Base-by-base conservation (phyloP, 306 rosid species). In the Castanea crenata region DNA sequence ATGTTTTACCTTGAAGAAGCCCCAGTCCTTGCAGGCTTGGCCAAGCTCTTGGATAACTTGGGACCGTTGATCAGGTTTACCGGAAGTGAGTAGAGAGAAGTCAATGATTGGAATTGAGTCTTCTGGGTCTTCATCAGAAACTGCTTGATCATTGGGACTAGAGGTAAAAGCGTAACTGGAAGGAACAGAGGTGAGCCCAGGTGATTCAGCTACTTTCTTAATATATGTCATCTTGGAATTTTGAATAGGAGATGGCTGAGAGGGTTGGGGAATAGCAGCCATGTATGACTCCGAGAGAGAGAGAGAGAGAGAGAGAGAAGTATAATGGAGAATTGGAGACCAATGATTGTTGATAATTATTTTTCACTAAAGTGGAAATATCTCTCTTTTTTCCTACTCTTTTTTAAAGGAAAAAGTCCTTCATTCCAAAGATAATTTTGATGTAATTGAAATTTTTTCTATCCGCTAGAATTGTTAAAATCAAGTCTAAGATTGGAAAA, bases 1-100 rank as follows among this genome's bases (percentile, higher is more conserved):
- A 64, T 57, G 6, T 20, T n/a, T 71, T 55, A 87, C 89, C 83
- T 83, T 69, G 87, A 89, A 89, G 78, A 83, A 83, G 25, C 89
- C 90, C 90, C 92, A 89, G 5, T 89, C 78, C 0, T 85, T 54
- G 61, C 90, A 89, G 44, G 87, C 89, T 23, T 76, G 68, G 81
- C 58, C 81, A 2, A 89, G 88, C 41, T 83, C 20, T 4, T 56
- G 55, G n/a, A 89, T 46, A 1, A 76, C 23, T 46, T 74, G 0
- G 31, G 86, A 21, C 11, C 83, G 90, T 54, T 73, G 75, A 2
- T 41, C 85, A 67, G 87, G 85, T 29, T 80, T 76, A 25, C 64
- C 18, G 5, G 89, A 89, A 18, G 83, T 81, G 81, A 87, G 85
- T 4, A 72, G 72, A 18, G 91, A 85, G 27, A 83, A 77, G 57